Conservation (phyloP, 2,329 filamentous ascomycete species). For the Epichloe sibirici region DNA sequence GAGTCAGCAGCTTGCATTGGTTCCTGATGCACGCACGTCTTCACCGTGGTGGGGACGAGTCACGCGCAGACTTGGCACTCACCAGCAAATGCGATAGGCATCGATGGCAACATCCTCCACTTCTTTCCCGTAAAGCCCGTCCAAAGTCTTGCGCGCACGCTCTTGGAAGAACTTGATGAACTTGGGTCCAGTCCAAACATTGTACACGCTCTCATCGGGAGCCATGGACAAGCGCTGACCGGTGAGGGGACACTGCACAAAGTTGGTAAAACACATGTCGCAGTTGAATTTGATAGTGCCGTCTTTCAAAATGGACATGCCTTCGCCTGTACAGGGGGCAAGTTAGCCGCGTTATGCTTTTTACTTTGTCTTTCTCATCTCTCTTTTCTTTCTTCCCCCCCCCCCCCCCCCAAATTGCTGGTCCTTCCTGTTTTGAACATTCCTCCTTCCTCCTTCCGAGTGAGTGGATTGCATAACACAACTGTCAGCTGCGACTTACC, state of each 20-base stretch:
- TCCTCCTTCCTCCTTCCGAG: no score
- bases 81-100: conserved; percentile 35
- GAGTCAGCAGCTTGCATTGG: conserved; percentile 2
- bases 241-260: conserved; percentile 29
- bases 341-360: conserved; percentile 1
- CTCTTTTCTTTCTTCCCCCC: neutral
- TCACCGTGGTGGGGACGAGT: conserved; percentile 1
- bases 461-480: neutral
- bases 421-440: no score
- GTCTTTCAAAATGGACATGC: conserved; percentile 31
- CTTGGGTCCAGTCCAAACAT: conserved; percentile 26
- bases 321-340: conserved; percentile 20
- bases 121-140: conserved; percentile 29
- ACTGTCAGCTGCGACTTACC: conserved; percentile 18
- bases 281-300: conserved; percentile 50
- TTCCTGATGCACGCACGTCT: neutral
- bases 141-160: conserved; percentile 24
- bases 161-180: conserved; percentile 32
- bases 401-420: no score
- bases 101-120: conserved; percentile 27
- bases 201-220: conserved; percentile 29
- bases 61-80: conserved; percentile 9
- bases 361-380: neutral
- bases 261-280: conserved; percentile 46
- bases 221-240: conserved; percentile 41